These are phyloP conservation scores for Amaranthus cruentus DNA, from an alignment of 148 eudicot genomes.

Conservation along the genomic window DNA sequence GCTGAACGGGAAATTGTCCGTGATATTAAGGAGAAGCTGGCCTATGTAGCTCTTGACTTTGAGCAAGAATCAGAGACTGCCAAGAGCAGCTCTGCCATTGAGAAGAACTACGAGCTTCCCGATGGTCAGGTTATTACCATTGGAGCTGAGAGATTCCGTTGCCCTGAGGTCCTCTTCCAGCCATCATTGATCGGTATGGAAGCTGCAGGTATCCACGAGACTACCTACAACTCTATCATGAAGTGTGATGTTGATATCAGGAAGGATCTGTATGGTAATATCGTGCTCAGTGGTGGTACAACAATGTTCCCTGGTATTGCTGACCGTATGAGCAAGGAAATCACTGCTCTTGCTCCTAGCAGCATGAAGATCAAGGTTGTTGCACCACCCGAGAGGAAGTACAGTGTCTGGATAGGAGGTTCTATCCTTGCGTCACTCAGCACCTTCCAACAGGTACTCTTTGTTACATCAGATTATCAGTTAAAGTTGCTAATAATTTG, in stretches of 20 bases:
- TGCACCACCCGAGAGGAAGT: conserved; percentile 43
- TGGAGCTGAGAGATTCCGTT: conserved; percentile 42
- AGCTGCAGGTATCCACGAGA: conserved; percentile 40
- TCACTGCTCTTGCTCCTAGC: conserved; percentile 42
- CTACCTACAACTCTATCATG: conserved; percentile 41
- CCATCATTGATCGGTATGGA: conserved; percentile 41
- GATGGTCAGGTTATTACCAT: conserved; percentile 42
- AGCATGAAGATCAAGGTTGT: conserved; percentile 48
- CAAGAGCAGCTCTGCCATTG: conserved; percentile 36
- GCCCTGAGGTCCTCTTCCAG: conserved; percentile 46
- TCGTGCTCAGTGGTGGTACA: conserved; percentile 46
- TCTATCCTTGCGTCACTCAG: conserved; percentile 44
- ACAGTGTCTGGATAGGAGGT: conserved; percentile 49
- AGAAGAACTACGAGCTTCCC: conserved; percentile 38
- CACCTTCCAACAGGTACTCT: conserved; percentile 40
- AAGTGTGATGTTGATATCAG: conserved; percentile 47
- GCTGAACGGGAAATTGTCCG: conserved; percentile 43
- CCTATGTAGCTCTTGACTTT: conserved; percentile 37
- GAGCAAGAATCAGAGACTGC: conserved; percentile 35
- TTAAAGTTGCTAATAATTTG: not conserved
- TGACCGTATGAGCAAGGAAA: conserved; percentile 44
- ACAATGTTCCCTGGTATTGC: conserved; percentile 46
- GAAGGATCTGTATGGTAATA: conserved; percentile 41
- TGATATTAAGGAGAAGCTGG: conserved; percentile 43
- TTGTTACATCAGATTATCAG: not conserved